Evolutionary conservation across 345 rosid genomes (phyloP), one percentile per base, ranked within the genome.

Genomic region (Boechera divaricarpa): DNA sequence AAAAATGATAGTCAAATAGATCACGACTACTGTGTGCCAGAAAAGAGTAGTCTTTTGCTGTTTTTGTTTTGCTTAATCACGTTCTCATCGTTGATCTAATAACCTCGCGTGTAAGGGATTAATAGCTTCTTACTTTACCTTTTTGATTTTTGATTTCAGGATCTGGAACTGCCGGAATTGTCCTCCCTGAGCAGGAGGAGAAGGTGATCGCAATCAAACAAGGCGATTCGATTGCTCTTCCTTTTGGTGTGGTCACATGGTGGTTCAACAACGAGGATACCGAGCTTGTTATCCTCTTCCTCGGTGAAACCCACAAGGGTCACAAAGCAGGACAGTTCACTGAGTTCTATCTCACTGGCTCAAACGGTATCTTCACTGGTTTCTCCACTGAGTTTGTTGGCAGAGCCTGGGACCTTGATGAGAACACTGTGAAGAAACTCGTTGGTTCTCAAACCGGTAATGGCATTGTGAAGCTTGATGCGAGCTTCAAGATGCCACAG

Each of bases 221-320:
- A 82, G 97, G 98, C 0, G 98, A 94, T 70, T 87, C 97, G 0
- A 88, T 92, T 77, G 98, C 97, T 69, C 85, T 94, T 59, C 95
- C 98, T 1, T 92, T 94, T 21, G 97, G 97, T 41, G 93, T 87
- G 8, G 91, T 89, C 6, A 87, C 95, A 21, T 94, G 98, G 98
- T 94, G 93, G 91, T 91, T 85, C 70, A 94, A 87, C 84, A 86
- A 82, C 4, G 89, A 82, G 16, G 97, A 89, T 72, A 75, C 91
- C 0, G 90, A 86, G 10, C 79, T 94, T 44, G 90, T 85, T 4
- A 86, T 90, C 55, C 95, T 94, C 44, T 89, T 94, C 70, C 81
- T 92, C 39, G 98, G 98, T 1, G 93, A 90, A 48, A 94, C 98
- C 31, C 82, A 88, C 26, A 92, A 84, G 67, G 95, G 86, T 63